Evolutionary conservation across 352 stramenopile species (phyloP), one percentile per base, ranked within the genome.

Genomic region (Phytophthora fragariae): DNA sequence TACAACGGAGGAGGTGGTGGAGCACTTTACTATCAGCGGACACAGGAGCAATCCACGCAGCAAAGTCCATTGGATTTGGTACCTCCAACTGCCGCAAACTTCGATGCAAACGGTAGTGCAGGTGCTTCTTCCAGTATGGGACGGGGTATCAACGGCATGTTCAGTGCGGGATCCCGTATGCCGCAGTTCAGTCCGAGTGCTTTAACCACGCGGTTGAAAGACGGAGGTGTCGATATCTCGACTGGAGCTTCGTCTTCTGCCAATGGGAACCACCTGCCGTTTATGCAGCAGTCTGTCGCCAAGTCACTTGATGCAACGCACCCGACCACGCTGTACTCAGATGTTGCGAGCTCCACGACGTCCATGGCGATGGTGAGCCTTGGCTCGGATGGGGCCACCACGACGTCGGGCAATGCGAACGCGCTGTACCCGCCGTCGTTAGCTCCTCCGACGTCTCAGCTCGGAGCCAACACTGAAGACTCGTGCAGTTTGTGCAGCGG

Each of bases 401-500:
- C 75, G 41, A 21, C 63, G 65, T 50, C 77, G 47, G 57, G 58
- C 49, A 74, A 75, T 72, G 50, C 63, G 15, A 75, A 75, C 62
- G 64, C 72, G 12, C 58, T 80, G 73, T 83, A 81, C 41, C 63
- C 76, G 47, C 53, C 68, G 39, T 73, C 72, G 6, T 67, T 77
- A 39, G 62, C 54, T 9, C 68, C 67, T 31, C 57, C 76, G 54
- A 37, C 62, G 7, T 53, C 73, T 15, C 72, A 76, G 39, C 56
- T 76, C 19, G 71, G 47, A 31, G 21, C 70, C 41, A 76, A 29
- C 54, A 29, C 33, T 11, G 67, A 81, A 39, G 68, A 86, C 27
- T 73, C 72, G 37, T 90, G 83, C 39, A 65, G 59, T 39, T 73
- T 88, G 55, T 90, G 81, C 44, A 80, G 84, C 58, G 77, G 75